A percentile compares a stretch with the other conserved stretches of the same genome.
These are phyloP conservation scores for Schizosaccharomyces osmophilus DNA, from an alignment of 805 yeast genomes.

Conservation along the genomic window DNA sequence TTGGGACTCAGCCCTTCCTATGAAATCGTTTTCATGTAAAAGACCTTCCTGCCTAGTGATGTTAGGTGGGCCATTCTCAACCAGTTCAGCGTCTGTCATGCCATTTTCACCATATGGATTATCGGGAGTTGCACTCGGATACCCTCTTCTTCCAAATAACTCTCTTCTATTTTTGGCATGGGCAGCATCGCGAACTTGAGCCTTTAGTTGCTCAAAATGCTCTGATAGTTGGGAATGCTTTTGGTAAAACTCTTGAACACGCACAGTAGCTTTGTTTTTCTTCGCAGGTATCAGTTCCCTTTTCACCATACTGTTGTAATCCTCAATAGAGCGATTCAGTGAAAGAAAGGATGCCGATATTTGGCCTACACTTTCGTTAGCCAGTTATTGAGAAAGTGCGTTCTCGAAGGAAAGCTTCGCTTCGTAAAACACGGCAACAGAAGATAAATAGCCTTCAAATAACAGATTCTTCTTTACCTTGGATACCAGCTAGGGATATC, in stretches of 20 bases:
- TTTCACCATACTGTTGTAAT: slow-evolving; percentile 31
- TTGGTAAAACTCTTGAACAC: slow-evolving; percentile 32
- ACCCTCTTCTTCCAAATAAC: slow-evolving; percentile 22
- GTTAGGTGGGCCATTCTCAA: slow-evolving; percentile 14
- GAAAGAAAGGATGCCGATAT: slow-evolving; percentile 60
- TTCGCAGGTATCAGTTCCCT: slow-evolving; percentile 34
- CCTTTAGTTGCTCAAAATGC: slow-evolving; percentile 30
- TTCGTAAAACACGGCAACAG: no score
- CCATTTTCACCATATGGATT: slow-evolving; percentile 4
- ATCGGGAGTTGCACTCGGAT: slow-evolving; percentile 8
- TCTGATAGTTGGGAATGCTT: slow-evolving; percentile 20
- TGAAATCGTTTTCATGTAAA: slow-evolving; percentile 14
- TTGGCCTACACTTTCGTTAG: slow-evolving; percentile 19
- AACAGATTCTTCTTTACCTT: not conserved
- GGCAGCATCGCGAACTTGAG: slow-evolving; percentile 27
- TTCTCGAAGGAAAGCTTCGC: no score
- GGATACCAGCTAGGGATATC: not conserved
- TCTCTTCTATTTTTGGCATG: slow-evolving; percentile 27
- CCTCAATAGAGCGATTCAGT: slow-evolving; percentile 50
- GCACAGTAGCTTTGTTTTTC: slow-evolving; percentile 30
- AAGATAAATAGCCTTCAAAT: not conserved
- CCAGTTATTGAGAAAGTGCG: no score
- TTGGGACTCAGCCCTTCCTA: slow-evolving; percentile 47
- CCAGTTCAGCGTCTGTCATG: not conserved
- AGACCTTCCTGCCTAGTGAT: slow-evolving; percentile 4